Percentiles rank a stretch among this genome's conserved stretches.
These are phyloP conservation scores for Sporobolus alterniflorus DNA, from an alignment of 202 grass and related monocot species.

Conservation along the genomic window DNA sequence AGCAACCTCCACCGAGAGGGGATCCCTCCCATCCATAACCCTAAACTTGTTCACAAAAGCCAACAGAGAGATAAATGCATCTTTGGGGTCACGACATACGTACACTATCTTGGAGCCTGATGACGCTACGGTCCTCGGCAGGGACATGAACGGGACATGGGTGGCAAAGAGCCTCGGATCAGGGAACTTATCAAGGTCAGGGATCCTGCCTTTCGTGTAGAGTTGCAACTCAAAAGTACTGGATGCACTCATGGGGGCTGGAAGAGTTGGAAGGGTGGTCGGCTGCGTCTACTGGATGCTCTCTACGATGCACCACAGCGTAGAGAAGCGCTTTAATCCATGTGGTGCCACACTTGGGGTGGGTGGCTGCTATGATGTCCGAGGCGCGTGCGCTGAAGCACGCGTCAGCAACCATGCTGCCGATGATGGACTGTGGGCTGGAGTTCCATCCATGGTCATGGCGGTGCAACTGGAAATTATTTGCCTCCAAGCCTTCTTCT, in stretches of 20 bases:
- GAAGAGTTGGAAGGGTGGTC: not conserved
- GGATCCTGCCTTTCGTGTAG: slow-evolving; percentile 4
- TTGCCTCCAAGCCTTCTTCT: not conserved
- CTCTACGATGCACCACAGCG: slow-evolving; percentile 17
- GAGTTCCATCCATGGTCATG: slow-evolving; percentile 8
- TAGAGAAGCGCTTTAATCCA: slow-evolving; percentile 57
- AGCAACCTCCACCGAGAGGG: not conserved
- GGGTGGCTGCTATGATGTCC: slow-evolving; percentile 45
- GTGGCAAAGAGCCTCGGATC: slow-evolving; percentile 53
- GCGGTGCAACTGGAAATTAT: not conserved
- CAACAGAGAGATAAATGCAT: slow-evolving; percentile 29
- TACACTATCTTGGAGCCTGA: slow-evolving; percentile 48
- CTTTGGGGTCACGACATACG: slow-evolving; percentile 52
- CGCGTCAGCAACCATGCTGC: slow-evolving; percentile 6
- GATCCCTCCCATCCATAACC: not conserved
- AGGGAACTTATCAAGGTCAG: slow-evolving; percentile 21
- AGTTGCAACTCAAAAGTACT: slow-evolving; percentile 24
- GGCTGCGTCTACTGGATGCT: not conserved
- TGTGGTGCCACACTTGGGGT: slow-evolving; percentile 58
- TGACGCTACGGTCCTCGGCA: not conserved
- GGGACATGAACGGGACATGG: slow-evolving; percentile 40
- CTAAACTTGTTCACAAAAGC: slow-evolving; percentile 16
- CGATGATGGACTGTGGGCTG: not conserved
- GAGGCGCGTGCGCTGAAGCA: slow-evolving; percentile 40
- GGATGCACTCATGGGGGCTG: slow-evolving; percentile 32